A percentile compares a stretch with the other conserved stretches of the same genome.
These are phyloP conservation scores for Tetrahymena malaccensis DNA, from an alignment of 73 alveolate genomes.

Conservation along the genomic window DNA sequence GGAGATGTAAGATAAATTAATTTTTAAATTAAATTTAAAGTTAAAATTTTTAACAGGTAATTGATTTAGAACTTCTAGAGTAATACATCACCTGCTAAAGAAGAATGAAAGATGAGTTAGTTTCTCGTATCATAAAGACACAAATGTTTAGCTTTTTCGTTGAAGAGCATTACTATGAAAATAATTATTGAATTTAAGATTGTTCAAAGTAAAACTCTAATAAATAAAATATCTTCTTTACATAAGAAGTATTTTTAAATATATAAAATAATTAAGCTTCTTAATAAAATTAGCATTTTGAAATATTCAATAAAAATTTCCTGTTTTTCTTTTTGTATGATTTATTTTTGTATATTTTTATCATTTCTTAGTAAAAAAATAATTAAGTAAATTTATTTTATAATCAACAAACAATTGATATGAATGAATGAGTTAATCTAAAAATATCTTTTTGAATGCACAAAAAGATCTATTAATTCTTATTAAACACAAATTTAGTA, in stretches of 20 bases:
- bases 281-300: too few relatives aligned
- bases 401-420: too few relatives aligned
- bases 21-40: neutral
- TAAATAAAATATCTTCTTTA: too few relatives aligned
- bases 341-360: too few relatives aligned
- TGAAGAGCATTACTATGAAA: neutral
- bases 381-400: too few relatives aligned
- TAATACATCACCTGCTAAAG: neutral
- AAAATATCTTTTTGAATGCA: neutral
- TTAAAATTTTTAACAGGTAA: neutral
- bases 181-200: neutral
- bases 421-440: neutral
- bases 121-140: neutral
- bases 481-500: too few relatives aligned
- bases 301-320: too few relatives aligned
- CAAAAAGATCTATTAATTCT: neutral
- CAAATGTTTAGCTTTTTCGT: neutral
- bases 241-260: too few relatives aligned
- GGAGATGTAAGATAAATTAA: neutral
- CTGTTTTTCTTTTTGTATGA: too few relatives aligned
- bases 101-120: neutral
- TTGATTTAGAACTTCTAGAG: neutral
- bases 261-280: too few relatives aligned
- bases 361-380: too few relatives aligned
- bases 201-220: neutral